phyloP scores from a whole-genome alignment of 2,329 filamentous ascomycete genomes.

The Xylariaceae sp. region DNA sequence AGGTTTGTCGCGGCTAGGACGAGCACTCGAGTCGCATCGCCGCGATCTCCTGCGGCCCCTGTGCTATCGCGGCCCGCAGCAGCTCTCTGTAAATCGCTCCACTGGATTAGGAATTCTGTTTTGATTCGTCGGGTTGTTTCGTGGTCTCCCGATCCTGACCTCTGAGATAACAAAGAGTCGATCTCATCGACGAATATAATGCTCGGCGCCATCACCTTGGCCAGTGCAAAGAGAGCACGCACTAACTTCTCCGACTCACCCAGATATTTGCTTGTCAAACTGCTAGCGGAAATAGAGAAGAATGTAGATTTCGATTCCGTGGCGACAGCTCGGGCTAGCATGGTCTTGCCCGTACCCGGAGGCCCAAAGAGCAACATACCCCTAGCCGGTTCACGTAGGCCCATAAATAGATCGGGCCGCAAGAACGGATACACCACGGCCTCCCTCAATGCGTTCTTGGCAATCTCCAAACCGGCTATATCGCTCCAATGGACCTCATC shows the following conservation, averaged over 20 bases:
- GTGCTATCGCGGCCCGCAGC: slow-evolving; percentile 76
- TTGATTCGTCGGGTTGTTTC: slow-evolving; percentile 93
- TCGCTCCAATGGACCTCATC: slow-evolving; percentile 95
- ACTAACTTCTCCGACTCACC: slow-evolving; percentile 97
- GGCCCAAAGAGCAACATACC: slow-evolving; percentile 97
- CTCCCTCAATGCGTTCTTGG: slow-evolving; percentile 89
- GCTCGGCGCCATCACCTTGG: slow-evolving; percentile 81
- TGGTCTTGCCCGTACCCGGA: slow-evolving; percentile 97
- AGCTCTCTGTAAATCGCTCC: slow-evolving; percentile 89
- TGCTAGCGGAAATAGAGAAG: slow-evolving; percentile 94
- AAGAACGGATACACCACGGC: slow-evolving; percentile 96
- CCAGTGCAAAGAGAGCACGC: slow-evolving; percentile 82
- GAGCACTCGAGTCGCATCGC: slow-evolving; percentile 82
- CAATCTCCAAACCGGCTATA: slow-evolving; percentile 82
- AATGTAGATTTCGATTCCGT: slow-evolving; percentile 94
- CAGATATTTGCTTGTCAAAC: slow-evolving; percentile 90
- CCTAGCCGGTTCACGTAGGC: slow-evolving; percentile 84
- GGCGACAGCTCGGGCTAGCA: slow-evolving; percentile 90
- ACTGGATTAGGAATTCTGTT: slow-evolving; percentile 96
- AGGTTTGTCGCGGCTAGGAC: slow-evolving; percentile 94
- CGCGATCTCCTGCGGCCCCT: slow-evolving; percentile 63
- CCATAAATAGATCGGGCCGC: slow-evolving; percentile 92
- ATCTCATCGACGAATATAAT: slow-evolving; percentile 99
- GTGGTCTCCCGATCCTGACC: slow-evolving; percentile 80
- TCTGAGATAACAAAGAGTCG: slow-evolving; percentile 81